Base-by-base conservation (phyloP, 2,329 filamentous ascomycete species). In the Arthrobotrys sinensis region DNA sequence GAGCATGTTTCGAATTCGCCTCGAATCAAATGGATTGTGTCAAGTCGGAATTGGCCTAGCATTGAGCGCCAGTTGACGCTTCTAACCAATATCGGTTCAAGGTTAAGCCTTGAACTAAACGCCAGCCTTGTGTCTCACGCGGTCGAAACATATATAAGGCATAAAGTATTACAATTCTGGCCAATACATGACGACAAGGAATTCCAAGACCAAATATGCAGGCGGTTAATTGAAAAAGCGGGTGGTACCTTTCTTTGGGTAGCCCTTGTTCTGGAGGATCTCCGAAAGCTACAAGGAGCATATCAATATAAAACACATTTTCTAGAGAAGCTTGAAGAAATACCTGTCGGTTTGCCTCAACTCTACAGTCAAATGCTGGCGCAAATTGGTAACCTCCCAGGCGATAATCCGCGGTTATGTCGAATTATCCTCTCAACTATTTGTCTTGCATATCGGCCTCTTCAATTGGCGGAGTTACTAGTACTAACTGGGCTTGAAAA, bases 201-300 rank as follows among this genome's bases (percentile, higher is more conserved):
- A n/a, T 45, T 45, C 24, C 66, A 80, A 40, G 84, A 84, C 63
- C 57, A 82, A 50, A 76, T 11, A 80, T 77, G 7, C 40, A 68
- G 64, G 21, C 79, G 7, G 60, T 40, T 19, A 79, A 84, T 10
- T 53, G 77, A 11, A 4, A 85, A 86, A 34, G 82, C 85, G 3
- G 77, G 85, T 14, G 82, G 80, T 10, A 87, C 85, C 0, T 86
- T 86, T 66, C 84, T 87, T 38, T 87, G 85, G 85, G 85, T 86
- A 24, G 83, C 85, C 16, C 82, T 86, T 40, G 84, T 85, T 6
- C 85, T 82, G 68, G 70, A 84, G 79, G 79, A 82, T 10, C 83
- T 86, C 7, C 66, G 57, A 43, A 67, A 2, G 40, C 12, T 14
- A 6, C 11, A 16, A 16, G n/a, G 11, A 1, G 14, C n/a, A 45